These are phyloP conservation scores for Verticillium albo-atrum DNA, from an alignment of 2,329 filamentous ascomycete species.

Conservation along the genomic window DNA sequence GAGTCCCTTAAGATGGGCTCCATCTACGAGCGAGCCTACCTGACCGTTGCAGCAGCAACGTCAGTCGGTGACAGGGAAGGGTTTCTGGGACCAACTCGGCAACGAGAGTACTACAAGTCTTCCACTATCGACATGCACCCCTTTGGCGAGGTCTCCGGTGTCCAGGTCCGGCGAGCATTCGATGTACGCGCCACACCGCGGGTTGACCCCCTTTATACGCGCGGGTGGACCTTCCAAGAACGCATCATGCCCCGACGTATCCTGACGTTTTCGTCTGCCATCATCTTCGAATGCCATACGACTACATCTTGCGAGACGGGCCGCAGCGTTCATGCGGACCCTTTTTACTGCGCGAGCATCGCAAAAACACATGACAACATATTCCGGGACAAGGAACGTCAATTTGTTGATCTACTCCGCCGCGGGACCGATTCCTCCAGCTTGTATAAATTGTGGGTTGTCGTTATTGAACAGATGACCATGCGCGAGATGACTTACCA, in stretches of 20 bases:
- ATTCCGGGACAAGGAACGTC: not conserved
- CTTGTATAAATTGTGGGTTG: not conserved
- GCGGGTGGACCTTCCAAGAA: not conserved
- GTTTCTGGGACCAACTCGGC: not conserved
- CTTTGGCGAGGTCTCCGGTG: not conserved
- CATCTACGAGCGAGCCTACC: not conserved
- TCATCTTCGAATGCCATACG: not conserved
- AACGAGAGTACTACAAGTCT: not conserved
- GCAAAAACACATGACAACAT: not conserved
- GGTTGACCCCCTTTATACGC: not conserved
- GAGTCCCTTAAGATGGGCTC: constrained; percentile 10
- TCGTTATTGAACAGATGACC: not conserved
- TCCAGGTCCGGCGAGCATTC: not conserved
- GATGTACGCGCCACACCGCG: not conserved
- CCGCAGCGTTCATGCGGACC: not conserved
- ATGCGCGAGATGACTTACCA: not conserved
- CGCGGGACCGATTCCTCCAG: not conserved
- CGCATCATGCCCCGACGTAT: not conserved
- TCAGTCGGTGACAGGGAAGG: not conserved
- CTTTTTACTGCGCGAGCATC: not conserved
- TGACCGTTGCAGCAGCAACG: not conserved
- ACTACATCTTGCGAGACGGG: not conserved
- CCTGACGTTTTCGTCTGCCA: not conserved
- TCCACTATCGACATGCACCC: not conserved
- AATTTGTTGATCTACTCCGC: not conserved